Percentiles rank a stretch among this genome's conserved stretches.
phyloP scores from a whole-genome alignment of 345 rosid genomes.

The Trapa bicornis region DNA sequence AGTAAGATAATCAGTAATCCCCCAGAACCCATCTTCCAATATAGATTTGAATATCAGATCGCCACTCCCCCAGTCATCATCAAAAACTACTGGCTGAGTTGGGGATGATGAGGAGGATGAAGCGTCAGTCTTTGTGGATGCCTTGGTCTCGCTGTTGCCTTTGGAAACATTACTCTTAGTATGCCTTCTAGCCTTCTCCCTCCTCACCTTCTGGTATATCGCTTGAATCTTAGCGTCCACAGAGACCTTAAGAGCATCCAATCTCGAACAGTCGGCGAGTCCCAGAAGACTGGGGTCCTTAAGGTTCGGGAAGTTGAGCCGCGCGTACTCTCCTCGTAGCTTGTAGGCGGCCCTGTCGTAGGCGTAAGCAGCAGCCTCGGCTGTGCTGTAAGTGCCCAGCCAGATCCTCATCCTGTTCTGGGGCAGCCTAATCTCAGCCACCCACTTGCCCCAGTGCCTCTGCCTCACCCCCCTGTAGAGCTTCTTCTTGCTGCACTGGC shows the following conservation, averaged over 20 bases:
- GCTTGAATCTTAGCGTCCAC: slow-evolving; percentile 90
- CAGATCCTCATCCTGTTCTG: slow-evolving; percentile 93
- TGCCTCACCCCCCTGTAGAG: slow-evolving; percentile 96
- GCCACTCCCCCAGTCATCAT: slow-evolving; percentile 24
- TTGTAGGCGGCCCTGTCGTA: slow-evolving; percentile 98
- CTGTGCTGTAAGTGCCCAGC: slow-evolving; percentile 88
- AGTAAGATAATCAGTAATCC: slow-evolving; percentile 31
- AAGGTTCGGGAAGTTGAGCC: slow-evolving; percentile 70
- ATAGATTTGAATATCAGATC: slow-evolving; percentile 25
- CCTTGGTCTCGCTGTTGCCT: slow-evolving; percentile 7
- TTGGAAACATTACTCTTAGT: slow-evolving; percentile 17
- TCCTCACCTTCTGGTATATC: slow-evolving; percentile 65
- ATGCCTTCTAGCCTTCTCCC: slow-evolving; percentile 46
- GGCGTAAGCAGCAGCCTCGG: slow-evolving; percentile 90
- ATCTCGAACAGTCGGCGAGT: slow-evolving; percentile 41
- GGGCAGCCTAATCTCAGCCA: slow-evolving; percentile 88
- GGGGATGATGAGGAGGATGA: slow-evolving; percentile 14
- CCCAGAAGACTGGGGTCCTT: slow-evolving; percentile 54
- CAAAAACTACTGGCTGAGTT: slow-evolving; percentile 25
- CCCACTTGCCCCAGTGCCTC: slow-evolving; percentile 99
- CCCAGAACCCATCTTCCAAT: slow-evolving; percentile 41
- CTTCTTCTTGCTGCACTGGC: slow-evolving; percentile 50
- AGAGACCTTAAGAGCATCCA: slow-evolving; percentile 44
- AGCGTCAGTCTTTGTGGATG: slow-evolving; percentile 21
- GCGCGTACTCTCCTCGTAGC: slow-evolving; percentile 87